These are phyloP conservation scores for Corylus avellana DNA, from an alignment of 306 rosid genomes.

Conservation along the genomic window DNA sequence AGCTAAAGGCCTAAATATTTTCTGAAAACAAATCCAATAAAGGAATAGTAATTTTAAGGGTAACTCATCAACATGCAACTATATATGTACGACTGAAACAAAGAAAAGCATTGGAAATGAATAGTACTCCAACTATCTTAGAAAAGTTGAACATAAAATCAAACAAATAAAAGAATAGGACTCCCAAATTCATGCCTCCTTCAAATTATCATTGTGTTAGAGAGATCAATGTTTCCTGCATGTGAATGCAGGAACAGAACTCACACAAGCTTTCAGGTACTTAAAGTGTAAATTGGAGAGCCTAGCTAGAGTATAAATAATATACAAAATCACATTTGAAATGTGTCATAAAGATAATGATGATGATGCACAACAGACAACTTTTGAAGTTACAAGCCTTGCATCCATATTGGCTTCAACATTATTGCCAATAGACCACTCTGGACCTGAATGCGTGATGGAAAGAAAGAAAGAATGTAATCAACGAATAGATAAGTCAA, in stretches of 20 bases:
- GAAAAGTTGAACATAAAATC: background rate
- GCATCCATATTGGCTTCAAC: conserved; percentile 28
- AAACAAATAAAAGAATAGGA: background rate
- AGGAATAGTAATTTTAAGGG: background rate
- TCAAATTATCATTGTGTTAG: background rate
- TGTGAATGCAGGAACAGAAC: background rate
- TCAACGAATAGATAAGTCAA: conserved; percentile 13
- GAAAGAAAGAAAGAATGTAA: conserved; percentile 16
- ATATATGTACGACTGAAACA: too few species aligned
- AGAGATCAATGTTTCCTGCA: background rate
- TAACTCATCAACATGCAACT: conserved; percentile 11
- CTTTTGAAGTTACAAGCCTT: conserved; percentile 67
- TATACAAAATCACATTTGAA: conserved; percentile 11
- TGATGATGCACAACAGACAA: conserved; percentile 31
- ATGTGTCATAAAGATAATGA: conserved; percentile 7
- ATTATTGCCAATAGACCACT: conserved; percentile 49
- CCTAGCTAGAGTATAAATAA: conserved; percentile 3
- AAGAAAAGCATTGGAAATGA: background rate
- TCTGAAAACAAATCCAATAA: too few species aligned
- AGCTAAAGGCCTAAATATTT: too few species aligned
- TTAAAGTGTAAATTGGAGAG: conserved; percentile 6
- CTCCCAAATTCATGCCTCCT: background rate
- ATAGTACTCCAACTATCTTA: background rate
- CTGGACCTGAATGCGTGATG: conserved; percentile 42
- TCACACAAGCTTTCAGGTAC: background rate